Conservation (phyloP, 768 basidiomycete genomes). For the Serendipita vermifera region DNA sequence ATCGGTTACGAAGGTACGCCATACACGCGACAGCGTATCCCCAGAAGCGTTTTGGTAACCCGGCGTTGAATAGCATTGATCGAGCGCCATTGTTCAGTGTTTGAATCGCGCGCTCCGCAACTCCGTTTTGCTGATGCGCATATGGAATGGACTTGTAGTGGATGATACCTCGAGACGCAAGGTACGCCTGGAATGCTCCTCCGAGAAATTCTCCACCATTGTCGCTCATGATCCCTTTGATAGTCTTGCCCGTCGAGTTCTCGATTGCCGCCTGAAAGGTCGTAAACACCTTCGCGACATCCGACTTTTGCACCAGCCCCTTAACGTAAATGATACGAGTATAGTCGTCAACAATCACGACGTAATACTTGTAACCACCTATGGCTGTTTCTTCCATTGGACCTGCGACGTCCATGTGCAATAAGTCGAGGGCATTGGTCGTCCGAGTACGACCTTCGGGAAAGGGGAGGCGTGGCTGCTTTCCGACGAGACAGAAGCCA, state of each 20-base stretch:
- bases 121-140: neutral
- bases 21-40: neutral
- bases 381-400: no score
- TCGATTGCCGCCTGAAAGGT: neutral
- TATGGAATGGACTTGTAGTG: neutral
- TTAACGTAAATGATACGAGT: neutral
- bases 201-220: neutral
- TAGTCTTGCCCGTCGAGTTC: neutral
- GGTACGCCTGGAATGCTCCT: neutral
- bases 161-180: neutral
- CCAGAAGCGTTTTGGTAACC: neutral
- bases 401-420: no score
- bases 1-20: neutral
- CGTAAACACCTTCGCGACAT: neutral
- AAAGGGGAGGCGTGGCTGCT: no score
- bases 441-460: no score
- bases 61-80: neutral
- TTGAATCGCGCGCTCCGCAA: neutral
- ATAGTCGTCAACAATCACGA: constrained; percentile 1
- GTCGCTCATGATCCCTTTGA: neutral
- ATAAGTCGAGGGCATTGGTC: no score
- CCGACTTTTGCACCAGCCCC: neutral
- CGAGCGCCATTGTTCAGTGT: neutral
- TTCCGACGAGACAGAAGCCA: no score
- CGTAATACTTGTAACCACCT: no score